Base-by-base conservation (phyloP, 768 basidiomycete species). In the Lactarius deliciosus region DNA sequence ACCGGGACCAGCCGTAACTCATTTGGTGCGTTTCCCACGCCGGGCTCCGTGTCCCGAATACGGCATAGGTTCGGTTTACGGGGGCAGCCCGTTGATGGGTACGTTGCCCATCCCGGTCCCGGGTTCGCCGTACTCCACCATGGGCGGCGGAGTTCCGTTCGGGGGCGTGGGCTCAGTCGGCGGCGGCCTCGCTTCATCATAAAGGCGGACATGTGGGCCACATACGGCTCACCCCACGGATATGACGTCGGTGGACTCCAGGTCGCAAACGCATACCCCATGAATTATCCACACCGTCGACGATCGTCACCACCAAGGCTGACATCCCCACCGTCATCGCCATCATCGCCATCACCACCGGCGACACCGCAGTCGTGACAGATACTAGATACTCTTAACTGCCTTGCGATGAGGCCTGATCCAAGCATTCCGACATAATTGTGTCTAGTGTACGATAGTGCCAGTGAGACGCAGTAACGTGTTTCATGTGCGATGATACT, bases 321-420 rank as follows among this genome's bases (percentile, higher is more conserved):
- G 25, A 1, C 25, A 28, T 28, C 25, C 25, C 25, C 68, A 43
- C 16, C 68, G 43, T 53, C 57, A 38, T 11, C 65, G 22, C 38
- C 15, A 34, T 20, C 54, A 34, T 13, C 60, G 40, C 15, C 68
- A 53, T 4, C 68, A 64, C 34, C 67, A 65, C n/a, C 50, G 61
- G 57, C 57, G 68, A 13, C 68, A 70, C 47, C 68, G 62, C 45
- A 70, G 70, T 36, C 64, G 63, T 13, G 61, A 61, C 57, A 22
- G 68, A 40, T 65, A 69, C 61, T 30, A 30, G 30, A 30, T 30
- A 30, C 30, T 30, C 25, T 28, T 30, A 3, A 30, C 30, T 30
- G 30, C 30, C 30, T 30, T 3, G 30, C 30, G 30, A 30, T 30
- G 30, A 30, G 30, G 30, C 28, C 28, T 22, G 25, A 34, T 41